Conservation (phyloP, 1,139 yeast species). For the Scheffersomyces illinoinensis region DNA sequence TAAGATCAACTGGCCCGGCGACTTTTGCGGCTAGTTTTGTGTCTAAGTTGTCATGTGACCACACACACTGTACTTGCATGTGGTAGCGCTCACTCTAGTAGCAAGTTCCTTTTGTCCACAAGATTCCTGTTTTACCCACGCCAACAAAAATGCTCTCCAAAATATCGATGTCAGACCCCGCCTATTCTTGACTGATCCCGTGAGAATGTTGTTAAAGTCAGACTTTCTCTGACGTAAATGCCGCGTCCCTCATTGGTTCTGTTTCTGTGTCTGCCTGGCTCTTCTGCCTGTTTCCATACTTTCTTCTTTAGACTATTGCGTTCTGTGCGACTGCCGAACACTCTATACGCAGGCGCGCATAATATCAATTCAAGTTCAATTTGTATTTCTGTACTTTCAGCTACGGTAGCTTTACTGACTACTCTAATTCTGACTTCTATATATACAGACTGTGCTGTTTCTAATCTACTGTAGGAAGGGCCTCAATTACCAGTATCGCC, state of each 20-base stretch:
- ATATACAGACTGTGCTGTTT: background rate
- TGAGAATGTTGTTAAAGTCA: background rate
- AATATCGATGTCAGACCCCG: background rate
- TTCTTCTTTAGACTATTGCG: background rate
- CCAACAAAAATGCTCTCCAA: background rate
- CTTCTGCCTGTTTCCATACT: background rate
- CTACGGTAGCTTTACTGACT: background rate
- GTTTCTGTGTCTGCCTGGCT: background rate
- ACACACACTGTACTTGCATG: background rate
- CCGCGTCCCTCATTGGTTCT: background rate
- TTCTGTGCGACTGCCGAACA: background rate
- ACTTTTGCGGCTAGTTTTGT: background rate
- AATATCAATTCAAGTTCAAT: no score
- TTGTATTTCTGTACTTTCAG: no score
- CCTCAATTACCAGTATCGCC: constrained; percentile 36
- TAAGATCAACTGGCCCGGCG: background rate
- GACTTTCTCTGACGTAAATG: background rate
- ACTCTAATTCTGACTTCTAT: background rate
- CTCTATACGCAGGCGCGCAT: background rate
- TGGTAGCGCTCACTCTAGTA: background rate
- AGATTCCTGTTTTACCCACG: background rate
- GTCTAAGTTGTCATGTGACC: background rate
- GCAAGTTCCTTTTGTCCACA: background rate
- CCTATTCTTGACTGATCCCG: background rate
- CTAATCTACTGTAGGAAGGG: constrained; percentile 24